phyloP scores from a whole-genome alignment of 352 stramenopile species.

The Pythium chondricola region DNA sequence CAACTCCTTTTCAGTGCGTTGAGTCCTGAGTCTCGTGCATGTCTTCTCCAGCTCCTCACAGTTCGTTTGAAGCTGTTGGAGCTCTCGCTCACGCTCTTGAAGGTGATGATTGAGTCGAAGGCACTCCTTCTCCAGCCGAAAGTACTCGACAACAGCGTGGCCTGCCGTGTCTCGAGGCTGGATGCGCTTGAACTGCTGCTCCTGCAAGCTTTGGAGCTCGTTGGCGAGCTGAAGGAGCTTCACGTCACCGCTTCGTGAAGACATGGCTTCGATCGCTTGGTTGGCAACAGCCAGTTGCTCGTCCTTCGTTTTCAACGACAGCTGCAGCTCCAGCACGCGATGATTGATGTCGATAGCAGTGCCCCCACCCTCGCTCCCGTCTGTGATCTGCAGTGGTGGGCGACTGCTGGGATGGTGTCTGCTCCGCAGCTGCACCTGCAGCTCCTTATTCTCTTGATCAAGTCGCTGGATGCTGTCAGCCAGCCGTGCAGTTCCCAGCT shows the following conservation, averaged over 20 bases:
- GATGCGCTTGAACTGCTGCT: constrained; percentile 4
- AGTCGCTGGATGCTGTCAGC: constrained; percentile 8
- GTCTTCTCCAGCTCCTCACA: constrained; percentile 6
- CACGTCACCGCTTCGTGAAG: too few species aligned
- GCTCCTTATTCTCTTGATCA: neutral
- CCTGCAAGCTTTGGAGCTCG: constrained; percentile 1
- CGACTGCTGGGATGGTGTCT: neutral
- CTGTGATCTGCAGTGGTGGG: too few species aligned
- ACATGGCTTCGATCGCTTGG: constrained; percentile 4
- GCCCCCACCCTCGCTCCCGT: too few species aligned
- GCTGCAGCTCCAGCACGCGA: constrained; percentile 5
- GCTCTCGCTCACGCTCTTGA: constrained; percentile 1
- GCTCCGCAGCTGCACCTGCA: constrained; percentile 6
- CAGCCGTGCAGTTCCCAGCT: too few species aligned
- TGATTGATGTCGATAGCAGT: constrained; percentile 1
- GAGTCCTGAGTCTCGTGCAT: neutral
- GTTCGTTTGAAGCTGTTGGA: constrained; percentile 9
- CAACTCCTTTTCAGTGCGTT: too few species aligned
- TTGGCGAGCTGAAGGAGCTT: constrained; percentile 1
- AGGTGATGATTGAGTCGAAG: constrained; percentile 4
- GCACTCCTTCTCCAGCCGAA: constrained; percentile 13
- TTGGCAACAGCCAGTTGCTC: constrained; percentile 16
- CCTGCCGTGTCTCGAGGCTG: constrained; percentile 1
- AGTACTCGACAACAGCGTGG: constrained; percentile 12
- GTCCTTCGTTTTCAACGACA: neutral